Percentiles rank a stretch among this genome's conserved stretches.
phyloP scores from a whole-genome alignment of 306 rosid genomes.

The Quillaja saponaria region DNA sequence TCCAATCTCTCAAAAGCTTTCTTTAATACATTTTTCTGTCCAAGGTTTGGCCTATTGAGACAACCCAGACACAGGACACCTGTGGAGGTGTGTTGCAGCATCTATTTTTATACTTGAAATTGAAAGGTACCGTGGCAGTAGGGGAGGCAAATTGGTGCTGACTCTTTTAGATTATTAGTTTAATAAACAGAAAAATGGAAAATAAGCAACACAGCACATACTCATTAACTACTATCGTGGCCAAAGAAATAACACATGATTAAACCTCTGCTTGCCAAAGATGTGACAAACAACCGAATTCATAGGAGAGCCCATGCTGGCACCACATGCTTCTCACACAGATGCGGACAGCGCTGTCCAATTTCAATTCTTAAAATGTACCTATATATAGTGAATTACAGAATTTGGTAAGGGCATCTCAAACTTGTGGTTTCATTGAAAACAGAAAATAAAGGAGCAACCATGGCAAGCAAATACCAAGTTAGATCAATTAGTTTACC shows the following conservation, averaged over 20 bases:
- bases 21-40: slow-evolving; percentile 21
- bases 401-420: slow-evolving; percentile 15
- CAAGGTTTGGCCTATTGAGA: slow-evolving; percentile 28
- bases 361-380: slow-evolving; percentile 12
- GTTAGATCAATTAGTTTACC: slow-evolving; percentile 58
- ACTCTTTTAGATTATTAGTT: too few relatives aligned
- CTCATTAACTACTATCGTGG: too few relatives aligned
- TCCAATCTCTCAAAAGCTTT: slow-evolving; percentile 25
- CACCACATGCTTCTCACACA: slow-evolving; percentile 44
- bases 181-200: too few relatives aligned
- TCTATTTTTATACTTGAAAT: slow-evolving; percentile 11
- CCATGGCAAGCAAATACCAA: slow-evolving; percentile 49
- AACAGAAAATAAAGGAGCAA: slow-evolving; percentile 17
- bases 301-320: slow-evolving; percentile 29
- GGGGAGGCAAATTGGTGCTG: too few relatives aligned
- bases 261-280: slow-evolving; percentile 34
- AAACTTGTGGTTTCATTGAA: not conserved
- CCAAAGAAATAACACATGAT: too few relatives aligned
- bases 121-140: slow-evolving; percentile 41
- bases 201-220: too few relatives aligned
- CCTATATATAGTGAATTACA: slow-evolving; percentile 26
- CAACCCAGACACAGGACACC: slow-evolving; percentile 25
- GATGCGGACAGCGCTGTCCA: not conserved
- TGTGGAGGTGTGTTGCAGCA: too few relatives aligned
- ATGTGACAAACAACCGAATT: slow-evolving; percentile 39